Percentiles rank a stretch among this genome's conserved stretches.
Evolutionary conservation across 1,284 basidiomycete genomes (phyloP).

Genomic region (Mycena sp.): DNA sequence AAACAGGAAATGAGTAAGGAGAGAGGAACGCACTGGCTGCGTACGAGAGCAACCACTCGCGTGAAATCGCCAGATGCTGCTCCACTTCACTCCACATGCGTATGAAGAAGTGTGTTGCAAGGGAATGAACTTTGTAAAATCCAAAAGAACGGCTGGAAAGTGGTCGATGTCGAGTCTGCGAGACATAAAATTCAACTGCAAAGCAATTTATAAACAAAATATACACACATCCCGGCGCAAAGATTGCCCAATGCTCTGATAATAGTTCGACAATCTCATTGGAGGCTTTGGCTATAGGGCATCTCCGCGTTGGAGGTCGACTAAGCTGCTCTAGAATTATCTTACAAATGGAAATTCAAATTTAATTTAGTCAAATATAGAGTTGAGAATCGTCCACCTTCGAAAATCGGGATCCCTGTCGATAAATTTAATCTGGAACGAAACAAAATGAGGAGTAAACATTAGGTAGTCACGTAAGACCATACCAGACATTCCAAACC

Average conservation of each 20-base stretch:
- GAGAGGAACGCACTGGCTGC: conserved; percentile 78
- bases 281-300: conserved; percentile 88
- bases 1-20: conserved; percentile 2
- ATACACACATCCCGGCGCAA: conserved; percentile 76
- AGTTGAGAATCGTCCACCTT: conserved; percentile 59
- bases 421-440: conserved; percentile 70
- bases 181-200: conserved; percentile 3
- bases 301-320: conserved; percentile 79
- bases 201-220: neutral
- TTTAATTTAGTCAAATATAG: neutral
- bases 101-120: conserved; percentile 90
- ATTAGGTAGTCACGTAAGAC: conserved; percentile 15
- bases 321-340: conserved; percentile 88
- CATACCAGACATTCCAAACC: conserved; percentile 87
- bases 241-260: conserved; percentile 89
- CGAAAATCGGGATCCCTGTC: conserved; percentile 83
- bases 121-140: conserved; percentile 83
- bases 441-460: conserved; percentile 15
- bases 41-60: conserved; percentile 83
- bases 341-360: conserved; percentile 38
- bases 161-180: conserved; percentile 81
- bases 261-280: conserved; percentile 89
- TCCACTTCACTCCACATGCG: conserved; percentile 96
- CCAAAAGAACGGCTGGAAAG: conserved; percentile 91
- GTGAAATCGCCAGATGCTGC: conserved; percentile 84